Evolutionary conservation across 2,329 filamentous ascomycete genomes (phyloP).

Genomic region (Uncinocarpus reesii): DNA sequence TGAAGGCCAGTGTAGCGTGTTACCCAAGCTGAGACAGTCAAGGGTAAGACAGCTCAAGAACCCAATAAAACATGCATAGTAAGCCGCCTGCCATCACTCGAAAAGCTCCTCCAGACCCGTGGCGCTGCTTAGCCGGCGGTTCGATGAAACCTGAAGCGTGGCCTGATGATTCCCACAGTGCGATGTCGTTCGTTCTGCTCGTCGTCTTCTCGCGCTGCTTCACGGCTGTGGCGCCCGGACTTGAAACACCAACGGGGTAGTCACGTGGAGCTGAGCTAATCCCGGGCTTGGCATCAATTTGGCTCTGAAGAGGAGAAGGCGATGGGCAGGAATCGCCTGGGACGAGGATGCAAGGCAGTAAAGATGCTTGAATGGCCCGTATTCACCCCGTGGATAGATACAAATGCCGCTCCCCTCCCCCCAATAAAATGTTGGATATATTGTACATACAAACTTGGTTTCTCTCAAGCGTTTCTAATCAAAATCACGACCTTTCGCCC

Average conservation of each 20-base stretch:
- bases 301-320: neutral
- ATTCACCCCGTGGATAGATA: neutral
- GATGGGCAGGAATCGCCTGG: neutral
- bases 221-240: neutral
- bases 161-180: no score
- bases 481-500: neutral
- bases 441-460: neutral
- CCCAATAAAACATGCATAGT: constrained; percentile 2
- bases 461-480: neutral
- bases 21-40: constrained; percentile 16
- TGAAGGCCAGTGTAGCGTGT: constrained; percentile 9
- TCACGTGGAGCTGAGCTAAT: constrained; percentile 8
- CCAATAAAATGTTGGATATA: neutral
- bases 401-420: neutral
- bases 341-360: neutral
- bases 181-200: no score
- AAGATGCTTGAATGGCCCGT: no score
- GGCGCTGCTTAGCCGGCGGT: no score
- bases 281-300: neutral
- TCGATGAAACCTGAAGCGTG: no score
- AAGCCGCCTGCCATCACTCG: constrained; percentile 1
- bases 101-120: no score
- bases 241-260: constrained; percentile 7
- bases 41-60: constrained; percentile 12
- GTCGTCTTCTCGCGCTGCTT: neutral